Base-by-base conservation (phyloP, 768 basidiomycete species). In the Amanita jacksonii region DNA sequence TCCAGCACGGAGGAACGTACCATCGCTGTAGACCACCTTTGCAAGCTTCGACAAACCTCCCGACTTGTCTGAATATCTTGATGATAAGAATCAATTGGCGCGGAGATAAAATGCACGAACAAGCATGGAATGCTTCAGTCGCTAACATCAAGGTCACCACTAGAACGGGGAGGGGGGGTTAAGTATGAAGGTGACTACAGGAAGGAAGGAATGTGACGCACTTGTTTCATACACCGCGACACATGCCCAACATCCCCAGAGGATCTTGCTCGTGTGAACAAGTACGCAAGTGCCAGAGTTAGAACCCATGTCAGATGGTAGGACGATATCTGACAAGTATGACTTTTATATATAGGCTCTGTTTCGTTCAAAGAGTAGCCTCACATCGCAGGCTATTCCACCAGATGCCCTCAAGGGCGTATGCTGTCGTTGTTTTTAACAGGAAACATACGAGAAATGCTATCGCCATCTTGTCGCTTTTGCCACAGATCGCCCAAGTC, bases 401-500 rank as follows among this genome's bases (percentile, higher is more conserved):
- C 43, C 43, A 44, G 5, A 37, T 1, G 3, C 7, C 32, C 6
- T 33, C 7, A 25, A 44, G 20, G 12, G 13, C 16, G 15, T 32
- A 44, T 6, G 13, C 20, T 12, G 28, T 19, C 22, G 12, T 25
- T 8, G 43, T 36, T 25, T 44, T 44, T 32, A 30, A 24, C 19
- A 35, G 4, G 33, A 44, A 44, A 15, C 35, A 44, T 18, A 34
- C 7, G 24, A 28, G 9, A 24, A 44, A 32, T 13, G 10, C 33
- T 12, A 44, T 30, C 25, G 33, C 43, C 24, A 35, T 23, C 22
- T 31, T 19, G 32, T 16, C 20, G 3, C 31, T 16, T 22, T 34
- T 35, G 7, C 43, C 43, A 3, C 43, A 44, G 15, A 44, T 44
- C 4, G 43, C 43, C 43, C 43, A 44, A 16, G 43, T 44, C 16